These are phyloP conservation scores for Dactylellina leptospora DNA, from an alignment of 2,329 filamentous ascomycete species.

Conservation along the genomic window DNA sequence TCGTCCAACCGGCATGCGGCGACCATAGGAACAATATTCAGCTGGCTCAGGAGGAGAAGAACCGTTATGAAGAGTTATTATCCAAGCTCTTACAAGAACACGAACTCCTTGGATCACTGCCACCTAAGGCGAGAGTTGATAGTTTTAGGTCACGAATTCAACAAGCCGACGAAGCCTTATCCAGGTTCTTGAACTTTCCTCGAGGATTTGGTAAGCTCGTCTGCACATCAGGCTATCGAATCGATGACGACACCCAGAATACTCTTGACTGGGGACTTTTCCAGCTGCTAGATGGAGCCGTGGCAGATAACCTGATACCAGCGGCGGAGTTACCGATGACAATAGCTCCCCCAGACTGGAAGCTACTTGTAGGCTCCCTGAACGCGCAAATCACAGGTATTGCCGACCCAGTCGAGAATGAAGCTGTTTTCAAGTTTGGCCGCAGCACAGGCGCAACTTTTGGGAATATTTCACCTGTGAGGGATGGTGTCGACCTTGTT, in stretches of 20 bases:
- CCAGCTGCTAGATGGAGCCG: neutral
- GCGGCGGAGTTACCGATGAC: neutral
- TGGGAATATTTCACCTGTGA: conserved; percentile 4
- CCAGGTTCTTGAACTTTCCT: neutral
- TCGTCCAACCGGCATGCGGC: conserved; percentile 13
- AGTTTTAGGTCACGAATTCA: neutral
- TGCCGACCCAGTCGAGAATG: conserved; percentile 20
- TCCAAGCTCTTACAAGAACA: conserved; percentile 6
- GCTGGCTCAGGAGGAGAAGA: neutral
- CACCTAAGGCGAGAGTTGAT: neutral
- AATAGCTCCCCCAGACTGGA: neutral
- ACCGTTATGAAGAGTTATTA: neutral
- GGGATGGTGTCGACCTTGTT: conserved; percentile 1
- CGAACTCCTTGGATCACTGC: neutral
- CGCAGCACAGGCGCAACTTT: conserved; percentile 9
- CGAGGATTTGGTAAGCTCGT: conserved; percentile 9
- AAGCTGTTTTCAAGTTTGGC: conserved; percentile 18
- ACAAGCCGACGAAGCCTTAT: neutral
- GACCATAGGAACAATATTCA: conserved; percentile 9
- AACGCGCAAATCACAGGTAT: conserved; percentile 8
- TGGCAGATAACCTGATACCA: neutral
- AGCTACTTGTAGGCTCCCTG: neutral
- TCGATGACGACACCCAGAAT: conserved; percentile 1
- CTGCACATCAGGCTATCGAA: conserved; percentile 20
- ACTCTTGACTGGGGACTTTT: conserved; percentile 29